A percentile compares a stretch with the other conserved stretches of the same genome.
phyloP scores from a whole-genome alignment of 257 asterid species.

The Asclepias syriaca region DNA sequence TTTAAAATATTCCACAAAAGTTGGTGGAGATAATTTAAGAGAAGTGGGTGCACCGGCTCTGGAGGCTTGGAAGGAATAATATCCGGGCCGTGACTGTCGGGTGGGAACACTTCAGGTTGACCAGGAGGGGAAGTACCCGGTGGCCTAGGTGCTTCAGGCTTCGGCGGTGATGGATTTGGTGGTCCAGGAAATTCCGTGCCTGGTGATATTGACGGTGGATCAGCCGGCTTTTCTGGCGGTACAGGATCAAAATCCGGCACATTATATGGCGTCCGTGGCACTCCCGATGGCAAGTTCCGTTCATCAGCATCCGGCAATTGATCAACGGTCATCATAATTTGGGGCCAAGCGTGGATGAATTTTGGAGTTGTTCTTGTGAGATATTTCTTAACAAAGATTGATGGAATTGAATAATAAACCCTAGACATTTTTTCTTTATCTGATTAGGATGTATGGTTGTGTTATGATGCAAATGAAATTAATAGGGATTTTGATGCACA shows the following conservation, averaged over 20 bases:
- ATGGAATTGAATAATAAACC: too few relatives aligned
- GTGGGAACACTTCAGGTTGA: conserved; percentile 47
- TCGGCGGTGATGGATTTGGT: conserved; percentile 37
- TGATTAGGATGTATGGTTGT: too few relatives aligned
- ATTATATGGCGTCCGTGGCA: conserved; percentile 31
- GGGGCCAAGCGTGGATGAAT: conserved; percentile 3
- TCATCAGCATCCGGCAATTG: conserved; percentile 24
- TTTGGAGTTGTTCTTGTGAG: too few relatives aligned
- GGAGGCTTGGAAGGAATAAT: conserved; percentile 27
- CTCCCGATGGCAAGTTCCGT: conserved; percentile 33
- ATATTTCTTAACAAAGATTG: too few relatives aligned
- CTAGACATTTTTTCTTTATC: too few relatives aligned
- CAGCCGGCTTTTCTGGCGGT: conserved; percentile 50
- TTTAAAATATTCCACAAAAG: too few relatives aligned
- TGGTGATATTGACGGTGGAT: conserved; percentile 39
- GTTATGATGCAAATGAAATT: too few relatives aligned
- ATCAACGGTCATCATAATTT: conserved; percentile 22
- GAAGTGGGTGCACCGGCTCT: conserved; percentile 26
- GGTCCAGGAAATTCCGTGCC: conserved; percentile 43
- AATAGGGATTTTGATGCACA: too few relatives aligned
- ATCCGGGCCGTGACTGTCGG: conserved; percentile 35
- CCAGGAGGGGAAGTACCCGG: conserved; percentile 35
- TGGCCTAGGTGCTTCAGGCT: conserved; percentile 39
- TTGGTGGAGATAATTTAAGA: too few relatives aligned
- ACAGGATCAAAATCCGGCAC: conserved; percentile 49